Evolutionary conservation across 2,329 filamentous ascomycete genomes (phyloP), one percentile per base, ranked within the genome.

Genomic region (Beauveria medogensis): DNA sequence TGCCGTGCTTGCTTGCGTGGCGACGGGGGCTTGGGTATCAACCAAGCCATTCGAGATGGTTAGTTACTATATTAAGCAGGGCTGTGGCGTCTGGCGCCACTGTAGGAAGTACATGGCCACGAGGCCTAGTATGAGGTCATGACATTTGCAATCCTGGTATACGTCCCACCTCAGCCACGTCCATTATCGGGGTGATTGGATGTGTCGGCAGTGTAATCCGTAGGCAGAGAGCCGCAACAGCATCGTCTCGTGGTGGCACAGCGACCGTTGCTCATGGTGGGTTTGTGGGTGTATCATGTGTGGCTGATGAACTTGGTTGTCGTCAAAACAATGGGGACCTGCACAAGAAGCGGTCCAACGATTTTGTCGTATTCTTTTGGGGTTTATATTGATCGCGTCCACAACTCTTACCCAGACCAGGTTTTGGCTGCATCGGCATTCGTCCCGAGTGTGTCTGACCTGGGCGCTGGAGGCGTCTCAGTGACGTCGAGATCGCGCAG

Each of bases 51-150:
- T 50, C 30, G 43, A 46, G 34, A 56, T 47, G 24, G 24, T 5
- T 22, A 22, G 3, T 22, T 24, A 26, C 57, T 59, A 59, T 59
- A 59, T 59, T 59, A 46, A 53, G 57, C 48, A 30, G 50, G 40
- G 20, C 26, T 53, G 56, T 37, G 55, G 44, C 44, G 26, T 52
- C 20, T 34, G 34, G 56, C 28, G 55, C 55, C 55, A 58, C 50
- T 43, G 48, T 24, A n/a, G 6, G 24, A 54, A n/a, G 37, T 61
- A 26, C 53, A 41, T 60, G 59, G 52, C 59, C 59, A 61, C 59
- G 59, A 20, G 59, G 59, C 59, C 44, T 37, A 34, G 51, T n/a
- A 56, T 61, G 59, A 61, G 59, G 59, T 61, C 59, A 61, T 55
- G 52, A 55, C 52, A 53, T 47, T 47, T 12, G 12, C 16, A 52